These are phyloP conservation scores for Barnettozyma siamensis DNA, from an alignment of 805 yeast species.

Conservation along the genomic window DNA sequence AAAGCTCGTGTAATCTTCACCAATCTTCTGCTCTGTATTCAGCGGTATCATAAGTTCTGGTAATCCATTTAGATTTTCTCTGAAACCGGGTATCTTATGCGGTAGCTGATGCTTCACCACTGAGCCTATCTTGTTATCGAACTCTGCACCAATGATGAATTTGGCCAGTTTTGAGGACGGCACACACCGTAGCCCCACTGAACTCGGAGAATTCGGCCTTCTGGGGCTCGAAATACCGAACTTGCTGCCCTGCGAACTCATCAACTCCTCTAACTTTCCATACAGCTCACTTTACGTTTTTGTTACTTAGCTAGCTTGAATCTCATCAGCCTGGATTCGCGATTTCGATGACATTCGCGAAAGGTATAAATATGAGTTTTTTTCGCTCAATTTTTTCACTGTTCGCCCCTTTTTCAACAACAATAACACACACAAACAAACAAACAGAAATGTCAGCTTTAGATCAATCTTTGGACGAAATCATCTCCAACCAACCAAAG, in stretches of 20 bases:
- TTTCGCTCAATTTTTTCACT: conserved; percentile 1
- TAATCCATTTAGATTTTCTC: conserved; percentile 29
- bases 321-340: too few relatives aligned
- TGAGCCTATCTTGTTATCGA: conserved; percentile 74
- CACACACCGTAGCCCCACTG: conserved; percentile 5
- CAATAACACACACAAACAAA: conserved; percentile 6
- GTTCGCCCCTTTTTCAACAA: neutral
- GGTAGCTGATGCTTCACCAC: conserved; percentile 59
- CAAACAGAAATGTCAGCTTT: conserved; percentile 65
- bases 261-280: too few relatives aligned
- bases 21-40: conserved; percentile 47
- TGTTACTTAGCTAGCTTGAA: neutral
- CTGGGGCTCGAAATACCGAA: neutral
- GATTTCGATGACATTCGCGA: too few relatives aligned
- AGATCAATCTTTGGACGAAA: conserved; percentile 93
- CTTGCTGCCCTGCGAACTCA: neutral
- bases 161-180: conserved; percentile 34
- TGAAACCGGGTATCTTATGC: conserved; percentile 30
- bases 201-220: conserved; percentile 1
- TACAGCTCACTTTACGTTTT: too few relatives aligned
- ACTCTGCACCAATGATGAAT: conserved; percentile 66
- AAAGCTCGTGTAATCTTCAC: conserved; percentile 54
- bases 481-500: conserved; percentile 61
- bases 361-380: conserved; percentile 3
- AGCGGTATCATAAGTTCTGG: conserved; percentile 60